Evolutionary conservation across 257 asterid genomes (phyloP).

Genomic region (Dorcoceras hygrometricum): DNA sequence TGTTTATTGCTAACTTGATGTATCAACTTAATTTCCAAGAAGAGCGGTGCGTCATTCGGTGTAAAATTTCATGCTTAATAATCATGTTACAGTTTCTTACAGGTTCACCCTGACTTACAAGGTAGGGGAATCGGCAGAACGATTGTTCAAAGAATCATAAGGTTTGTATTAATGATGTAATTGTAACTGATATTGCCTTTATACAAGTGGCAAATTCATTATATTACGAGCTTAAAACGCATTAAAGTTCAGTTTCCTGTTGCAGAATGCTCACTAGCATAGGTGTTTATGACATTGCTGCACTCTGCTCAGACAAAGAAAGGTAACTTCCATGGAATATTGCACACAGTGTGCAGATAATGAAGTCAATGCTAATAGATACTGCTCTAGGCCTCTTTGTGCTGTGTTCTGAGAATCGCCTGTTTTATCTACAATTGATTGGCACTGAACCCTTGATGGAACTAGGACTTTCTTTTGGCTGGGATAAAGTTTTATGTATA

Average conservation of each 20-base stretch:
- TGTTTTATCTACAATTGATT: background rate
- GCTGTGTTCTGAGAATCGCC: too few relatives aligned
- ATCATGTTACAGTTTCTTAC: slow-evolving; percentile 33
- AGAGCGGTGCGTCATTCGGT: too few relatives aligned
- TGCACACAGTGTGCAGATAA: background rate
- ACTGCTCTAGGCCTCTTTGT: background rate
- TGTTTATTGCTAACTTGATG: background rate
- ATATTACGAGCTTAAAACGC: background rate
- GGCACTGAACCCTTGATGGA: background rate
- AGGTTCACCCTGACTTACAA: slow-evolving; percentile 73
- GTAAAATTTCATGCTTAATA: slow-evolving; percentile 12
- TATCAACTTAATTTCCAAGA: background rate
- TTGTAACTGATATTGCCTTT: too few relatives aligned
- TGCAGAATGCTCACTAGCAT: slow-evolving; percentile 67
- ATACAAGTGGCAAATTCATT: background rate
- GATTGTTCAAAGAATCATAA: slow-evolving; percentile 63
- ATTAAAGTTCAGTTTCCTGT: slow-evolving; percentile 21
- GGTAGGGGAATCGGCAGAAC: slow-evolving; percentile 70
- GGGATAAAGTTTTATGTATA: background rate
- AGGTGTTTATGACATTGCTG: slow-evolving; percentile 77
- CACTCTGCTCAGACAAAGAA: slow-evolving; percentile 55
- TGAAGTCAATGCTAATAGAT: background rate
- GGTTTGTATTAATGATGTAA: slow-evolving; percentile 38
- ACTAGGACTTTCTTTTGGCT: background rate
- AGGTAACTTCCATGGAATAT: slow-evolving; percentile 37